Evolutionary conservation across 1,139 yeast genomes (phyloP).

Genomic region (Hyphopichia buzzinii): DNA sequence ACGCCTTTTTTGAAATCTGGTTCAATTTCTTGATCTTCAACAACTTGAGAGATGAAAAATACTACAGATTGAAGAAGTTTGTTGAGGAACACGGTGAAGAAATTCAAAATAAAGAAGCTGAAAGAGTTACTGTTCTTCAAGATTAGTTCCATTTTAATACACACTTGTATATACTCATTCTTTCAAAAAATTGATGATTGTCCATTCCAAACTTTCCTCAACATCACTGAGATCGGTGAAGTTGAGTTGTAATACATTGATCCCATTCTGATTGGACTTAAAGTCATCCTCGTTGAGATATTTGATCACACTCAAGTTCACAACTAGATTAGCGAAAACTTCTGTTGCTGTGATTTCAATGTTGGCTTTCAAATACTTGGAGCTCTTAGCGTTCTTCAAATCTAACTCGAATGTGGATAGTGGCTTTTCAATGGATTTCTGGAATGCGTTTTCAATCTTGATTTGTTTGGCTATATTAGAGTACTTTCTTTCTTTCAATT

Average conservation of each 20-base stretch:
- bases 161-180: constrained; percentile 8
- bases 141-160: constrained; percentile 10
- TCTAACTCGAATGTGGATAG: constrained; percentile 22
- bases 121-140: constrained; percentile 27
- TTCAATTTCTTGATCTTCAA: constrained; percentile 62
- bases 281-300: constrained; percentile 30
- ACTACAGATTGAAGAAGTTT: constrained; percentile 37
- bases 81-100: constrained; percentile 37
- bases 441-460: constrained; percentile 31
- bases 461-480: constrained; percentile 19
- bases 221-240: constrained; percentile 63
- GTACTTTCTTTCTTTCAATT: constrained; percentile 22
- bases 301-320: constrained; percentile 30
- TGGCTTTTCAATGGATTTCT: constrained; percentile 40
- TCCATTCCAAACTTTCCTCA: constrained; percentile 68
- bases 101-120: constrained; percentile 27
- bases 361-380: constrained; percentile 23
- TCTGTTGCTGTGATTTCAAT: constrained; percentile 41
- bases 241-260: constrained; percentile 40
- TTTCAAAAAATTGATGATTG: constrained; percentile 35
- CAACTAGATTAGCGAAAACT: constrained; percentile 38
- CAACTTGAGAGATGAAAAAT: constrained; percentile 63
- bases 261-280: constrained; percentile 31
- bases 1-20: constrained; percentile 71
- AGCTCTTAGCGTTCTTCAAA: constrained; percentile 11